phyloP scores from a whole-genome alignment of 1,284 basidiomycete species.

The Volvariella surrecta region DNA sequence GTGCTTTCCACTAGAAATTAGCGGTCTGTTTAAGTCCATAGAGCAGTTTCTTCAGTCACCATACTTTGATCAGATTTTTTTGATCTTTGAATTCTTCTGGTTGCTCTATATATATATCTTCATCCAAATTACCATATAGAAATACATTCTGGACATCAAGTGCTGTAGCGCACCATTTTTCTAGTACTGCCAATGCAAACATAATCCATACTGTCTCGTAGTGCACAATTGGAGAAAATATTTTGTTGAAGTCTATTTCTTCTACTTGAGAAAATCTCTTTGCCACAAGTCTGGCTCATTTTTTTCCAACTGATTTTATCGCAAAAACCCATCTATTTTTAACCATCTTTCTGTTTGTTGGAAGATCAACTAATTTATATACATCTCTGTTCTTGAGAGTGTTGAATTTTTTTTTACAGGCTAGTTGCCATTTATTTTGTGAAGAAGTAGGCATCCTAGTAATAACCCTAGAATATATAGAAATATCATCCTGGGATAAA shows the following conservation, averaged over 20 bases:
- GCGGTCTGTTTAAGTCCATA: constrained; percentile 25
- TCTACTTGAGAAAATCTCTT: background rate
- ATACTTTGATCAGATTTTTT: constrained; percentile 12
- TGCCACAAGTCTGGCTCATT: constrained; percentile 1
- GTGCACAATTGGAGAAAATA: constrained; percentile 22
- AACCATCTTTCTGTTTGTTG: background rate
- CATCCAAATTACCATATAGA: constrained; percentile 25
- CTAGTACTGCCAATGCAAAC: constrained; percentile 16
- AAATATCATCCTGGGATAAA: too few relatives aligned
- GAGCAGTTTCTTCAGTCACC: constrained; percentile 17
- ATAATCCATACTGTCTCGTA: constrained; percentile 17
- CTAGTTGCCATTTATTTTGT: too few relatives aligned
- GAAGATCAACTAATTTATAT: constrained; percentile 11
- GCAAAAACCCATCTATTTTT: constrained; percentile 5
- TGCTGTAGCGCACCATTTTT: constrained; percentile 17
- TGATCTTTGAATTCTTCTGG: constrained; percentile 19
- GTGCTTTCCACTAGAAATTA: constrained; percentile 18
- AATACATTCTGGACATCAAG: constrained; percentile 30
- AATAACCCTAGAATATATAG: too few relatives aligned
- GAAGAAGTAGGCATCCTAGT: too few relatives aligned
- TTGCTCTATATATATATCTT: constrained; percentile 28
- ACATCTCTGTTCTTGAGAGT: constrained; percentile 10
- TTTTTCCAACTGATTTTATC: background rate
- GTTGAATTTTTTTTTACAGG: too few relatives aligned
- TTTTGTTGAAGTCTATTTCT: constrained; percentile 8